Base-by-base conservation (phyloP, 2,329 filamentous ascomycete species). In the Calonectria hongkongensis region DNA sequence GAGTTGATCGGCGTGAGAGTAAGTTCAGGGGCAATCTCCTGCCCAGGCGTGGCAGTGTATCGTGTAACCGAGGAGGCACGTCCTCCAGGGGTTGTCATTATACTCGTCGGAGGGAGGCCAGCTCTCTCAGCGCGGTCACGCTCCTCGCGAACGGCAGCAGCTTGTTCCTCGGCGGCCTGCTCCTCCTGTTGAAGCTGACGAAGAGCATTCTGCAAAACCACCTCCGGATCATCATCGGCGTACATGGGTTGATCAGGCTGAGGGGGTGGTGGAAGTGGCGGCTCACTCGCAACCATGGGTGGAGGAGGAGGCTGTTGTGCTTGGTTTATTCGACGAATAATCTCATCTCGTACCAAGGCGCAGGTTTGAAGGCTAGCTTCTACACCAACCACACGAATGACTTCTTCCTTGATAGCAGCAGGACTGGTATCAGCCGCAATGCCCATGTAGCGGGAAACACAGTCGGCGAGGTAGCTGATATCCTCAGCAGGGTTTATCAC, bases 391-490 rank as follows among this genome's bases (percentile, higher is more conserved):
- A 88, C 85, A 60, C 89, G 88, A 54, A 90, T 82, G 45, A 92
- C 84, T 65, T 88, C 86, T 69, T 93, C 91, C 51, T 88, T 86
- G 70, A 93, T 91, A 56, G 89, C 88, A 48, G 89, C 86, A 0
- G 91, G 91, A 66, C 89, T 91, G 2, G 90, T 92, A 73, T 92
- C 90, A 33, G 89, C 80, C 12, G 86, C 86, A 73, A 93, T 86
- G 73, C 83, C 86, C 87, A 92, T 91, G 80, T 92, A 87, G 66
- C 90, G 87, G 18, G 90, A 89, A 7, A 93, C 85, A 66, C 88
- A 89, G 72, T 92, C 90, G 78, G 90, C 86, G 3, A 93, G 85
- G 80, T 92, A 93, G 54, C 85, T 85, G 39, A 93, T 87, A 76
- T 92, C 89, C 66, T 90, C 87, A 51, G 88, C 88, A 0, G 86